Evolutionary conservation across 306 rosid species (phyloP).

Genomic region (Potentilla sterilis): DNA sequence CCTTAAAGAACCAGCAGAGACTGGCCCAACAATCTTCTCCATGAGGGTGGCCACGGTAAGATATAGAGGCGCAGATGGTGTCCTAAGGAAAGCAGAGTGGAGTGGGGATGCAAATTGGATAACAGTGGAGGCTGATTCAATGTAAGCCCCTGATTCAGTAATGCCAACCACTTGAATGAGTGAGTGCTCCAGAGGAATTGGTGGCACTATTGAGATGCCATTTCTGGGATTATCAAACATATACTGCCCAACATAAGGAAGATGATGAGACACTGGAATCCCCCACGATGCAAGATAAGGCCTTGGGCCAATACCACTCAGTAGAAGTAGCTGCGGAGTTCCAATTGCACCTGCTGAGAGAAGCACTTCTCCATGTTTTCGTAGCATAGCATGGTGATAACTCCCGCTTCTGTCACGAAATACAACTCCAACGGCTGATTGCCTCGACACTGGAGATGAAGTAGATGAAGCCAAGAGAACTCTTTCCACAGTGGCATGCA

Average conservation of each 20-base stretch:
- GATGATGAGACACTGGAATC: slow-evolving; percentile 66
- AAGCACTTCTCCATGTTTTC: slow-evolving; percentile 63
- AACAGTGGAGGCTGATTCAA: slow-evolving; percentile 78
- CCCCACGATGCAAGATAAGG: slow-evolving; percentile 77
- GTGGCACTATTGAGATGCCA: slow-evolving; percentile 71
- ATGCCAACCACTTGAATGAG: slow-evolving; percentile 89
- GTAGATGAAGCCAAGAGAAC: slow-evolving; percentile 47
- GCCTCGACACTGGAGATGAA: slow-evolving; percentile 10
- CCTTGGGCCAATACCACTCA: slow-evolving; percentile 81
- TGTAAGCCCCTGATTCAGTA: slow-evolving; percentile 63
- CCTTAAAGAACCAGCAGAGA: slow-evolving; percentile 54
- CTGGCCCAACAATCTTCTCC: slow-evolving; percentile 66
- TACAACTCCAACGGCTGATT: slow-evolving; percentile 53
- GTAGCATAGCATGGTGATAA: slow-evolving; percentile 60
- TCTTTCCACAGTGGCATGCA: slow-evolving; percentile 68
- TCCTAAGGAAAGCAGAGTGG: slow-evolving; percentile 43
- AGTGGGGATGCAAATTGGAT: slow-evolving; percentile 58
- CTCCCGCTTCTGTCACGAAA: slow-evolving; percentile 52
- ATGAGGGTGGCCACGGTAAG: slow-evolving; percentile 75
- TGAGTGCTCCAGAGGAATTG: slow-evolving; percentile 70
- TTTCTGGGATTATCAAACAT: slow-evolving; percentile 86
- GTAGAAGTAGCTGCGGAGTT: slow-evolving; percentile 76
- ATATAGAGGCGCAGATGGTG: slow-evolving; percentile 51
- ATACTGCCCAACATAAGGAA: slow-evolving; percentile 67
- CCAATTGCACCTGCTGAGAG: slow-evolving; percentile 85